A percentile compares a stretch with the other conserved stretches of the same genome.
Conservation (phyloP, 352 stramenopile genomes). For the Phytophthora sp. region DNA sequence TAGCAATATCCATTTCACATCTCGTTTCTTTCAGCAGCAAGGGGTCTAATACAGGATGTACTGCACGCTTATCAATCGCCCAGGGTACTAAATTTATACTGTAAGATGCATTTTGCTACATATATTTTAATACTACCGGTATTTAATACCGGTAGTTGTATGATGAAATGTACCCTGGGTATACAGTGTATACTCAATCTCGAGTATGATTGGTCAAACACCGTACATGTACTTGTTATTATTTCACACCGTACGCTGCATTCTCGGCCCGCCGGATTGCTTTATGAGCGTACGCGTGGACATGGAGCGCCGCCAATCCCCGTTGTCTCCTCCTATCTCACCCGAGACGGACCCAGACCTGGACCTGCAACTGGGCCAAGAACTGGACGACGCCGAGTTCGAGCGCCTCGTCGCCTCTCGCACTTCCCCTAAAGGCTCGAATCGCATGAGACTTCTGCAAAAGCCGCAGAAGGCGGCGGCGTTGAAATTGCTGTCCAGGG, state of each 20-base stretch:
- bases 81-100: too few species aligned
- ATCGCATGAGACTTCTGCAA: constrained; percentile 29
- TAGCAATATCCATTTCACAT: background rate
- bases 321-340: constrained; percentile 19
- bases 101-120: too few species aligned
- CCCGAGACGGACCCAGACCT: constrained; percentile 27
- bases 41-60: too few species aligned
- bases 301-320: constrained; percentile 35
- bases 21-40: background rate
- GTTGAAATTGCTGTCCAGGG: constrained; percentile 30
- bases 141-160: too few species aligned
- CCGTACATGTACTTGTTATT: too few species aligned
- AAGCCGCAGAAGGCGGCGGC: constrained; percentile 30
- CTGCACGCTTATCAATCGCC: too few species aligned
- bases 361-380: constrained; percentile 27
- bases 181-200: too few species aligned
- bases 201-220: too few species aligned
- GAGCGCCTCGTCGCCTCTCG: constrained; percentile 22
- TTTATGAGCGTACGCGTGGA: constrained; percentile 33
- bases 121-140: too few species aligned
- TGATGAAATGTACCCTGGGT: too few species aligned
- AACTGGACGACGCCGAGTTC: constrained; percentile 29
- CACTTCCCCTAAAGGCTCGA: constrained; percentile 13
- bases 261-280: too few species aligned
- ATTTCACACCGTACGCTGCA: too few species aligned